A percentile compares a stretch with the other conserved stretches of the same genome.
These are phyloP conservation scores for Rhynchospora pubera DNA, from an alignment of 176 grass and related monocot species.

Conservation along the genomic window DNA sequence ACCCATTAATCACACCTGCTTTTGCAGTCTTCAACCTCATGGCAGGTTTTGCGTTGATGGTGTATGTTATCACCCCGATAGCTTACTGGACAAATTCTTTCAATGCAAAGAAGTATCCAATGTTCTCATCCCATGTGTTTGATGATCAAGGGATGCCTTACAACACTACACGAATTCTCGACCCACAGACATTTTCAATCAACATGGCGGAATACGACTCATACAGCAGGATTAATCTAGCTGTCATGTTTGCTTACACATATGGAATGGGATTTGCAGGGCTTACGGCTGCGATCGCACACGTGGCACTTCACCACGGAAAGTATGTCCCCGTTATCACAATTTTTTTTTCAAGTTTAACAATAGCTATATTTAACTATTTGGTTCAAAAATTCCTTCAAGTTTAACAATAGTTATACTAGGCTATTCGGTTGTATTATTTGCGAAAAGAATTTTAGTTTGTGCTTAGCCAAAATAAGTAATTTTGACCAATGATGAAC, in stretches of 20 bases:
- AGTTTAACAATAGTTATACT: not conserved
- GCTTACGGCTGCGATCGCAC: slow-evolving; percentile 16
- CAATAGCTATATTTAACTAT: not conserved
- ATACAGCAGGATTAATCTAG: slow-evolving; percentile 28
- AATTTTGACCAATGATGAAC: not conserved
- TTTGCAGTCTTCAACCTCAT: slow-evolving; percentile 61
- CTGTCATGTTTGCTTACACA: slow-evolving; percentile 17
- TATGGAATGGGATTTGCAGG: slow-evolving; percentile 32
- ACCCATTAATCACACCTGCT: slow-evolving; percentile 47
- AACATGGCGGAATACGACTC: slow-evolving; percentile 15
- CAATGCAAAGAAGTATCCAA: slow-evolving; percentile 23
- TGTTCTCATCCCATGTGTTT: slow-evolving; percentile 11
- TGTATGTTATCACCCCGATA: slow-evolving; percentile 27
- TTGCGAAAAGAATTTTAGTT: not conserved
- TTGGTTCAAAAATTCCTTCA: not conserved
- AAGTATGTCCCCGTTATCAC: not conserved
- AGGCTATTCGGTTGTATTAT: not conserved
- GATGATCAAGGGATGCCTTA: slow-evolving; percentile 6
- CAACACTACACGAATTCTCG: slow-evolving; percentile 19
- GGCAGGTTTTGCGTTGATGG: slow-evolving; percentile 38
- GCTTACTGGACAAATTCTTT: slow-evolving; percentile 27
- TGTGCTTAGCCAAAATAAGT: not conserved
- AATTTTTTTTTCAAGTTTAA: not conserved
- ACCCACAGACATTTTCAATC: slow-evolving; percentile 11
- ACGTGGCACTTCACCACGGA: slow-evolving; percentile 25